phyloP scores from a whole-genome alignment of 495 filamentous ascomycete genomes.

The Penicillium turbatum region DNA sequence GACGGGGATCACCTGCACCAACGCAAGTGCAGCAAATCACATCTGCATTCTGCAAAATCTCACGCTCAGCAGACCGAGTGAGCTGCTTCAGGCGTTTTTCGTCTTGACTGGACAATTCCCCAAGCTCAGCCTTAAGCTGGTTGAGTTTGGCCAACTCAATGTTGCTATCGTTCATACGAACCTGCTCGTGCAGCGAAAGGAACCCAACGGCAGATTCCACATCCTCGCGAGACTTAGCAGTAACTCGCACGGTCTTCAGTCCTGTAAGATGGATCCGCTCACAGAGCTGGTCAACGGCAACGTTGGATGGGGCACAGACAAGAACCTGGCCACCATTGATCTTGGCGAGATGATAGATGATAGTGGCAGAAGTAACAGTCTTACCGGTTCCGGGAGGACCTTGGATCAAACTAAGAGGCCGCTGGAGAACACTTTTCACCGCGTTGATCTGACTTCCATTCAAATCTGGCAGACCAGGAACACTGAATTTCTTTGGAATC shows the following conservation, averaged over 20 bases:
- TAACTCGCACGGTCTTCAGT: constrained; percentile 95
- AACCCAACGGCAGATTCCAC: constrained; percentile 96
- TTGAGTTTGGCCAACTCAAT: constrained; percentile 86
- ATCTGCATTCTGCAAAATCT: constrained; percentile 93
- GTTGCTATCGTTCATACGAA: constrained; percentile 95
- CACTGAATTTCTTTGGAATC: constrained; percentile 94
- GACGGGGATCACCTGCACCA: constrained; percentile 91
- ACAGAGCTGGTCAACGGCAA: constrained; percentile 97
- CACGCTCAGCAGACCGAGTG: constrained; percentile 87
- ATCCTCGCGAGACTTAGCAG: constrained; percentile 96
- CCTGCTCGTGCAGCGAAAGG: constrained; percentile 92
- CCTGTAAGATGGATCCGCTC: constrained; percentile 95
- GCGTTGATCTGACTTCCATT: constrained; percentile 96
- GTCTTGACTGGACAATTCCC: constrained; percentile 91
- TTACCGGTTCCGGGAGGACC: constrained; percentile 97
- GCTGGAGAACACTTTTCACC: constrained; percentile 91
- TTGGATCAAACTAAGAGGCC: constrained; percentile 92
- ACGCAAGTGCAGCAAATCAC: constrained; percentile 99
- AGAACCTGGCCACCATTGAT: constrained; percentile 92
- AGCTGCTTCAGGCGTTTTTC: constrained; percentile 98
- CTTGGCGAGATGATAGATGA: constrained; percentile 96
- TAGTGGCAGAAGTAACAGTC: constrained; percentile 98
- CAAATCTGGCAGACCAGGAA: constrained; percentile 90
- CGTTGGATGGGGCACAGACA: constrained; percentile 97
- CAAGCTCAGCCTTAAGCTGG: constrained; percentile 85